phyloP scores from a whole-genome alignment of 2,329 filamentous ascomycete species.

The Xylariaceae sp. region DNA sequence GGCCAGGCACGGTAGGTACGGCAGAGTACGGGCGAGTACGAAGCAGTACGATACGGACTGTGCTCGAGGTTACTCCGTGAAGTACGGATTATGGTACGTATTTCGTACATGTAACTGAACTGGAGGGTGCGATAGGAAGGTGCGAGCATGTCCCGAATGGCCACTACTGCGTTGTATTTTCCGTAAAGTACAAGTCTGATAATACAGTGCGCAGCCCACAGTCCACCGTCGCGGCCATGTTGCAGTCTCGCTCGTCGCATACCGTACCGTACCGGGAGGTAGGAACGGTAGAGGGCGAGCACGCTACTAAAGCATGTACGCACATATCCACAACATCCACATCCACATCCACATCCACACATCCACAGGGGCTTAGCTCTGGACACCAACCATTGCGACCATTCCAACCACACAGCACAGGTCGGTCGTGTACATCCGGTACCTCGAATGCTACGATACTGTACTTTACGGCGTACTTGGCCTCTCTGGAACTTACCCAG shows the following conservation, averaged over 20 bases:
- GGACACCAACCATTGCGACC: neutral
- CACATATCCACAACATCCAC: neutral
- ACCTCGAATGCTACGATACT: neutral
- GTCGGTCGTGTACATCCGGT: neutral
- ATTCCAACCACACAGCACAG: no score
- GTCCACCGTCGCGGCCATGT: neutral
- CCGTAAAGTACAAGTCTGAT: neutral
- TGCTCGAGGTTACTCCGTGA: no score
- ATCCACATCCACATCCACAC: neutral
- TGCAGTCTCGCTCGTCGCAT: neutral
- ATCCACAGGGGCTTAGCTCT: neutral
- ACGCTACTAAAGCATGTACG: neutral
- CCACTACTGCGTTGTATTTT: neutral
- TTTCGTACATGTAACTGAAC: neutral
- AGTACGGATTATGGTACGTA: neutral
- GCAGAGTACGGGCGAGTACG: no score
- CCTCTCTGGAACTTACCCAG: no score
- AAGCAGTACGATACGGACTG: neutral
- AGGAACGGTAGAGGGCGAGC: no score
- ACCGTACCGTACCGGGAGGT: neutral
- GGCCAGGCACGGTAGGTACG: neutral
- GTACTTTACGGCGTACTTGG: neutral
- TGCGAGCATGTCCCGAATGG: neutral
- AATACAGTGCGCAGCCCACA: constrained; percentile 8
- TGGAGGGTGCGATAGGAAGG: no score